Conservation (phyloP, 2,329 filamentous ascomycete genomes). For the Beauveria sp. region DNA sequence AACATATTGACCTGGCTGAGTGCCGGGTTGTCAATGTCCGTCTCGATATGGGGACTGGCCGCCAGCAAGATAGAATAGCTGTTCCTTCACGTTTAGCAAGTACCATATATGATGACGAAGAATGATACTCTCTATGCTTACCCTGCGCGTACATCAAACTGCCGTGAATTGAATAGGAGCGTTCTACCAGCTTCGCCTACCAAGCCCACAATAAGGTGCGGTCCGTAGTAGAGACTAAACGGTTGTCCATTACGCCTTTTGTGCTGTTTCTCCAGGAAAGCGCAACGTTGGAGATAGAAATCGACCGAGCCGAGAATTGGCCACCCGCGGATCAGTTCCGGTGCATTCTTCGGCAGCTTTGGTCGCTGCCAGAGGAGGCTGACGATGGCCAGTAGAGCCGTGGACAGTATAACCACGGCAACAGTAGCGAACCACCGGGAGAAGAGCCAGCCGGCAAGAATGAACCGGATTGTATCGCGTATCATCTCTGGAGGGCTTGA, state of each 20-base stretch:
- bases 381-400: slow-evolving; percentile 19
- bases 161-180: slow-evolving; percentile 37
- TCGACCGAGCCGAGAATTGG: slow-evolving; percentile 36
- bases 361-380: slow-evolving; percentile 19
- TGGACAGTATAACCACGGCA: slow-evolving; percentile 20
- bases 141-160: slow-evolving; percentile 36
- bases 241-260: slow-evolving; percentile 27
- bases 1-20: slow-evolving; percentile 23
- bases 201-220: slow-evolving; percentile 36
- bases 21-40: slow-evolving; percentile 16
- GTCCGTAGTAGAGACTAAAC: slow-evolving; percentile 43
- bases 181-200: slow-evolving; percentile 34
- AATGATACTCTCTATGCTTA: slow-evolving; percentile 17
- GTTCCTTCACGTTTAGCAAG: background rate
- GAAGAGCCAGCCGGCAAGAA: background rate
- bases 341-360: slow-evolving; percentile 19
- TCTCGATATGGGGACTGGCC: slow-evolving; percentile 19
- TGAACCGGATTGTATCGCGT: no score
- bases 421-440: slow-evolving; percentile 22
- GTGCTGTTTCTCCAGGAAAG: slow-evolving; percentile 32
- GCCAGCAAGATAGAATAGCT: slow-evolving; percentile 26
- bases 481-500: no score
- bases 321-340: slow-evolving; percentile 20
- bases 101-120: background rate
- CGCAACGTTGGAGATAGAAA: slow-evolving; percentile 39